phyloP scores from a whole-genome alignment of 192 early-diverging fungal species.

The Gryganskiella cystojenkinii region DNA sequence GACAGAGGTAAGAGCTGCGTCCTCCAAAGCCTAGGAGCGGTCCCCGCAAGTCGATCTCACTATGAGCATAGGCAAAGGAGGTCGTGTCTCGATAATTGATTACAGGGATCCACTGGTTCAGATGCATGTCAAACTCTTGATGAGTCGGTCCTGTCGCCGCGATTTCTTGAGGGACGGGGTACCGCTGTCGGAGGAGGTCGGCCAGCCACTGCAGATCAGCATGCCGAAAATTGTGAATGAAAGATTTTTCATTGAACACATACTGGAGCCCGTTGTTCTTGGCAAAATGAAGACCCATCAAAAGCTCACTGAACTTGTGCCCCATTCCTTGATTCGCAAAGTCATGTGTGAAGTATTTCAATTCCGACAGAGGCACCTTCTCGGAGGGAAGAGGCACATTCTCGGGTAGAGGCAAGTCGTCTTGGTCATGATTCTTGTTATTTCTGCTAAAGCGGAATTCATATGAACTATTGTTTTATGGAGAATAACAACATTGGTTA shows the following conservation, averaged over 20 bases:
- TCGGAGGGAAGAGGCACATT: not conserved
- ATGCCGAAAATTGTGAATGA: slow-evolving; percentile 5
- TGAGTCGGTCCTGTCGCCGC: not conserved
- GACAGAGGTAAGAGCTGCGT: slow-evolving; percentile 7
- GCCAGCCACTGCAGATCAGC: slow-evolving; percentile 8
- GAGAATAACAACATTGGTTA: not conserved
- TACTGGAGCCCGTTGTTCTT: slow-evolving; percentile 2
- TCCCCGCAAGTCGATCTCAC: not conserved
- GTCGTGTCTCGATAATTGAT: slow-evolving; percentile 1
- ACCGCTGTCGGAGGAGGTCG: slow-evolving; percentile 10
- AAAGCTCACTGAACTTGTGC: slow-evolving; percentile 14
- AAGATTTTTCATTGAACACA: slow-evolving; percentile 2
- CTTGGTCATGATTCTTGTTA: not conserved
- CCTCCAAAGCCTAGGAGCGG: slow-evolving; percentile 14
- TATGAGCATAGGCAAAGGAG: not conserved
- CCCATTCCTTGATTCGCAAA: slow-evolving; percentile 11
- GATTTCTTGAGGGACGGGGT: not conserved
- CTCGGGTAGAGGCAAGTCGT: not conserved
- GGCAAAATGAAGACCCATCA: slow-evolving; percentile 9
- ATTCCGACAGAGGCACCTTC: not conserved
- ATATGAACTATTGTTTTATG: not conserved
- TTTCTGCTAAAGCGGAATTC: not conserved
- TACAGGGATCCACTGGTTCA: not conserved
- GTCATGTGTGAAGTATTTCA: slow-evolving; percentile 13
- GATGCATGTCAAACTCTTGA: not conserved